phyloP scores from a whole-genome alignment of 495 filamentous ascomycete genomes.

The Trypethelium eluteriae region DNA sequence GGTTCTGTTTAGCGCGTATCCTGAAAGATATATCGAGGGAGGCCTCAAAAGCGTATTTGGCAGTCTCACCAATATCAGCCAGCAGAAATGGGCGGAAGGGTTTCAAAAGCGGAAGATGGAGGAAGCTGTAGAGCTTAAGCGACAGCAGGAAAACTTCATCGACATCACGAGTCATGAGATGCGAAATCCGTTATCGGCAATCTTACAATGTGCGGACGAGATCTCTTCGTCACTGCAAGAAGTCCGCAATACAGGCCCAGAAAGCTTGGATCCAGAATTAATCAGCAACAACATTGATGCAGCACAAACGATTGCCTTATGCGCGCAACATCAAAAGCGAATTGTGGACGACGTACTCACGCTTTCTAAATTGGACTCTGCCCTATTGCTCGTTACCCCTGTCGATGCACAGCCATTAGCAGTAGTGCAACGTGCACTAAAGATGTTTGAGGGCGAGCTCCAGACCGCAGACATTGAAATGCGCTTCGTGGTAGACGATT shows the following conservation, averaged over 20 bases:
- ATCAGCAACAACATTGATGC: conserved; percentile 58
- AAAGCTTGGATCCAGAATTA: conserved; percentile 34
- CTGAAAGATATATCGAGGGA: conserved; percentile 46
- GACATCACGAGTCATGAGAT: conserved; percentile 86
- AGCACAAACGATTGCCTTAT: conserved; percentile 67
- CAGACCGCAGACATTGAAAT: conserved; percentile 60
- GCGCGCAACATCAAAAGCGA: conserved; percentile 68
- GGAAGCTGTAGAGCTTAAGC: conserved; percentile 40
- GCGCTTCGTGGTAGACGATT: conserved; percentile 51
- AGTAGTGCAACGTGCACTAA: conserved; percentile 59
- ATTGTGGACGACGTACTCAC: conserved; percentile 76
- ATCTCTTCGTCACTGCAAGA: conserved; percentile 50
- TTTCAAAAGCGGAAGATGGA: conserved; percentile 53
- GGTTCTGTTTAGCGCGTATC: conserved; percentile 64
- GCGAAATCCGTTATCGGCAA: conserved; percentile 74
- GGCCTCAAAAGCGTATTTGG: conserved; percentile 66
- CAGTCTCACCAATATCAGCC: conserved; percentile 41
- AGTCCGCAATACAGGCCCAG: conserved; percentile 30
- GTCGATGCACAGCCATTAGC: conserved; percentile 57
- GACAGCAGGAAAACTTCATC: conserved; percentile 65
- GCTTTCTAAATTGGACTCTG: conserved; percentile 75
- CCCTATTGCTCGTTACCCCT: conserved; percentile 60
- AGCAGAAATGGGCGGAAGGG: conserved; percentile 49
- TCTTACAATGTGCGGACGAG: conserved; percentile 75
- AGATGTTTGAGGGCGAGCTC: conserved; percentile 67